These are phyloP conservation scores for Lunularia cruciata DNA, from an alignment of 225 moss, liverwort and hornwort species.

Conservation along the genomic window DNA sequence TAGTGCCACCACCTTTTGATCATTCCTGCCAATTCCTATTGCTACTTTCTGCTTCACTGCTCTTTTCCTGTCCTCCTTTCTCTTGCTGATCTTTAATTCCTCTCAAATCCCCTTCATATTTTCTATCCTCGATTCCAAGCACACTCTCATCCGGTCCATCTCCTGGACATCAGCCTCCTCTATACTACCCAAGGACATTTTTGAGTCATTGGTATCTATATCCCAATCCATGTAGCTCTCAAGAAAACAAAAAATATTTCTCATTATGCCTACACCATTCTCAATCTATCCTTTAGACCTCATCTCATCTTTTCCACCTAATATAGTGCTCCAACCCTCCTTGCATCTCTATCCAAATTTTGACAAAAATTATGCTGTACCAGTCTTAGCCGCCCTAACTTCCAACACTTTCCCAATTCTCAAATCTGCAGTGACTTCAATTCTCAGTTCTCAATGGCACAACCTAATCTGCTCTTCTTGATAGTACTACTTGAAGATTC, in stretches of 20 bases:
- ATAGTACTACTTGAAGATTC: not conserved
- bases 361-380: not conserved
- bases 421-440: not conserved
- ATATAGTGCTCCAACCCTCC: not conserved
- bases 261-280: not conserved
- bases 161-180: conserved; percentile 43
- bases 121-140: conserved; percentile 26
- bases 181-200: conserved; percentile 51
- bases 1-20: too few relatives aligned
- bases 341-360: not conserved
- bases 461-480: not conserved
- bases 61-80: too few relatives aligned
- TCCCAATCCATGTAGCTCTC: conserved; percentile 51
- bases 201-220: conserved; percentile 47
- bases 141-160: conserved; percentile 32
- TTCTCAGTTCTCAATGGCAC: not conserved
- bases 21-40: too few relatives aligned
- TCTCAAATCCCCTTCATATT: too few relatives aligned
- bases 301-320: not conserved
- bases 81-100: too few relatives aligned
- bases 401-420: not conserved
- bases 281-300: too few relatives aligned
- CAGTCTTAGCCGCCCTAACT: not conserved
- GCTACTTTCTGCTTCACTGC: too few relatives aligned
- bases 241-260: not conserved